Conservation (phyloP, 352 stramenopile species). For the Globisporangium okanoganense region DNA sequence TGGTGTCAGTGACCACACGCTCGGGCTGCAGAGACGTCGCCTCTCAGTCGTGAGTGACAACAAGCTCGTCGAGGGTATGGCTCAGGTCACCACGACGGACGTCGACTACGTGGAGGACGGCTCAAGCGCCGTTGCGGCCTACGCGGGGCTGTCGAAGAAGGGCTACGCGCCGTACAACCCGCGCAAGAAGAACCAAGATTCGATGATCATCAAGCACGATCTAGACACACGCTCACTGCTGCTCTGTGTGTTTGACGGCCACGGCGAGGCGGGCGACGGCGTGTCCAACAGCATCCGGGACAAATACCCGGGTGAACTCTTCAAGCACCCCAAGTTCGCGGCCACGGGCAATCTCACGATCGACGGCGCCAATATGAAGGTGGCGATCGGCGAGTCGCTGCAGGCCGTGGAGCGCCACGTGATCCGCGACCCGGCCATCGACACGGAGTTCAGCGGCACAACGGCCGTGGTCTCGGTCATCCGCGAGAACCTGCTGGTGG, state of each 20-base stretch:
- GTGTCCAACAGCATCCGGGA: conserved; percentile 90
- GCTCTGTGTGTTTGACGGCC: conserved; percentile 95
- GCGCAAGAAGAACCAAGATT: conserved; percentile 98
- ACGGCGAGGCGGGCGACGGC: conserved; percentile 94
- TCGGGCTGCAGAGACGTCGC: conserved; percentile 58
- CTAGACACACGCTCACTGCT: conserved; percentile 89
- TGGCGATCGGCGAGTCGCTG: conserved; percentile 51
- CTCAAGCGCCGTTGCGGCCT: conserved; percentile 53
- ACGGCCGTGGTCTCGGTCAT: conserved; percentile 77
- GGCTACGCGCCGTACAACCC: conserved; percentile 92
- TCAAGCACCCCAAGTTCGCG: conserved; percentile 85
- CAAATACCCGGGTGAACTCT: conserved; percentile 87
- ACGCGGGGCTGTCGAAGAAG: conserved; percentile 78
- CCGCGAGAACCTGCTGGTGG: conserved; percentile 81
- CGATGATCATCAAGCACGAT: conserved; percentile 95
- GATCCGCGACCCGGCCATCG: conserved; percentile 88
- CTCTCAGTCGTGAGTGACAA: conserved; percentile 80
- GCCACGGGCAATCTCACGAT: conserved; percentile 41
- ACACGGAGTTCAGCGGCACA: conserved; percentile 92
- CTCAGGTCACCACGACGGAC: conserved; percentile 53
- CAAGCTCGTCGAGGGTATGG: conserved; percentile 78
- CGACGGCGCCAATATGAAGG: conserved; percentile 57
- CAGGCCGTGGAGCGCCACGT: conserved; percentile 74
- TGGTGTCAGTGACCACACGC: conserved; percentile 43
- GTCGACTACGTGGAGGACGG: conserved; percentile 64